Base-by-base conservation (phyloP, 345 rosid species). In the Citrus hindsii region DNA sequence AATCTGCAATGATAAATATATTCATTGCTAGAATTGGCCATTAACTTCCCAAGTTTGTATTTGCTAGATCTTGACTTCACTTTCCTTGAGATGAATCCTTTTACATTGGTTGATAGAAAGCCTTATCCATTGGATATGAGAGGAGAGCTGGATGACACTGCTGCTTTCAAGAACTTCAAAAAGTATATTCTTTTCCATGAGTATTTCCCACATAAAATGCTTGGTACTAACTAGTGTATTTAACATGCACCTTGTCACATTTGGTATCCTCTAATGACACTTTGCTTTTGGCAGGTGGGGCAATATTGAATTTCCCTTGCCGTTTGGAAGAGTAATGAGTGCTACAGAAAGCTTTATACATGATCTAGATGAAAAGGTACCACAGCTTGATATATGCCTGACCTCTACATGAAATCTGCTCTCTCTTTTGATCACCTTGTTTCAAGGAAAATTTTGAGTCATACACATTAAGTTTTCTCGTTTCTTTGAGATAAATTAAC, bases 121-220 rank as follows among this genome's bases (percentile, higher is more conserved):
- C 99, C 98, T 80, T 96, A 96, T 87, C 98, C 98, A 71, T 78
- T 92, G 87, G 99, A 96, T 82, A 94, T 94, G 97, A 92, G 99
- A 85, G 97, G 99, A 77, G 98, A 96, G 86, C 94, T 96, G 71
- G 97, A 96, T 74, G 98, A 94, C 84, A 96, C 98, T 74, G 98
- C 99, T 80, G 86, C 98, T 83, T 92, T 92, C 89, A 96, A 96
- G 88, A 96, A 94, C 92, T 96, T 96, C 85, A 92, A 92, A 85
- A 96, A 91, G 98, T 94, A 89, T 72, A 71, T 80, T 75, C 3
- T 69, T 79, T 77, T 59, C 73, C 64, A 42, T 12, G 14, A 42
- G 48, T 42, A 42, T 10, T 42, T 10, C 48, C 48, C 48, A 9
- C 48, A 42, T 10, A 42, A 42, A 42, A 42, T 42, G 48, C 48